phyloP scores from a whole-genome alignment of 1,284 basidiomycete species.

The Amylostereum areolatum region DNA sequence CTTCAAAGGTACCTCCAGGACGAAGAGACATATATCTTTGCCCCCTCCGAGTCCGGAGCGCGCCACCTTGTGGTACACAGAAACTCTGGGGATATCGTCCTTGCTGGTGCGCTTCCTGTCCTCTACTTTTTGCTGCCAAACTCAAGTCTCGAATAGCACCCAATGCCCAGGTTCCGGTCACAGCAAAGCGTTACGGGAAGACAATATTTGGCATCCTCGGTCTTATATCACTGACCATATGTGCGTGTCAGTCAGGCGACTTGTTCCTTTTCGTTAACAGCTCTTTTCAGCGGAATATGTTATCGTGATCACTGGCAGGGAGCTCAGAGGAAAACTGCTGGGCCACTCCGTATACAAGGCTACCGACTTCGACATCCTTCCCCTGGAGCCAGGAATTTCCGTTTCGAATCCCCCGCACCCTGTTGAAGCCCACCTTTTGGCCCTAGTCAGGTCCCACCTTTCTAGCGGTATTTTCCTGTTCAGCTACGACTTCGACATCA shows the following conservation, averaged over 20 bases:
- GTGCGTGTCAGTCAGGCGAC: conserved; percentile 40
- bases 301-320: conserved; percentile 83
- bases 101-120: conserved; percentile 48
- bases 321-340: conserved; percentile 75
- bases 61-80: conserved; percentile 68
- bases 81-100: conserved; percentile 63
- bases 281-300: conserved; percentile 79
- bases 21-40: conserved; percentile 73
- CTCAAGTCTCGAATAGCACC: conserved; percentile 36
- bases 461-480: conserved; percentile 81
- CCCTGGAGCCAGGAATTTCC: conserved; percentile 67
- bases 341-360: conserved; percentile 86
- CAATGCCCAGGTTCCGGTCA: conserved; percentile 44
- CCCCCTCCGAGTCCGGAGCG: conserved; percentile 58
- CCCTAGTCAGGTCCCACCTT: conserved; percentile 84
- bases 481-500: conserved; percentile 90
- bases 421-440: conserved; percentile 84
- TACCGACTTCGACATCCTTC: conserved; percentile 89
- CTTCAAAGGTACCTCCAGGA: conserved; percentile 53
- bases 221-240: conserved; percentile 78
- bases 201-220: conserved; percentile 83
- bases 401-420: conserved; percentile 69
- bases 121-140: not conserved
- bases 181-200: conserved; percentile 53
- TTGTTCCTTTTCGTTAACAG: conserved; percentile 6